phyloP scores from a whole-genome alignment of 2,329 filamentous ascomycete genomes.

The Ceratocystis huliohia region DNA sequence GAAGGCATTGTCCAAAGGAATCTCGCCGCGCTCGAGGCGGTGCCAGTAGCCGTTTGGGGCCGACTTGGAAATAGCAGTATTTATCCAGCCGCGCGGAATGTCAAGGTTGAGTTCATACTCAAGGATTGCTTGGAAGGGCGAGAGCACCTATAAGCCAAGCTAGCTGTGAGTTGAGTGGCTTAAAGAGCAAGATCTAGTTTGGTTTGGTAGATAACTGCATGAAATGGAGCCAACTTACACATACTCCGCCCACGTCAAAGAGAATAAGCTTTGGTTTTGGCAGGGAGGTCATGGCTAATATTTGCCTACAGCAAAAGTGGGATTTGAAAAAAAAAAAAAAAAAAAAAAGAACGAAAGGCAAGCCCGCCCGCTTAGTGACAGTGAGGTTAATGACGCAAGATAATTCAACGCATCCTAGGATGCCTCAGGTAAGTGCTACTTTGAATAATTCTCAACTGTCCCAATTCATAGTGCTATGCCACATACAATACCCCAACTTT shows the following conservation, averaged over 20 bases:
- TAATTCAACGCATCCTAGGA: too few species aligned
- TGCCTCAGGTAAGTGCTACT: too few species aligned
- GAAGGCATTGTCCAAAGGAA: conserved; percentile 60
- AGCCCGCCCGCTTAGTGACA: too few species aligned
- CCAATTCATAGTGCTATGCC: too few species aligned
- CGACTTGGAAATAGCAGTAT: conserved; percentile 71
- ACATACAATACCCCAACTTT: too few species aligned
- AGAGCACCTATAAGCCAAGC: conserved; percentile 52
- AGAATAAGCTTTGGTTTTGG: conserved; percentile 56
- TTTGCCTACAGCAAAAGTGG: background rate
- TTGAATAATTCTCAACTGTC: too few species aligned
- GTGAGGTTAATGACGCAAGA: too few species aligned
- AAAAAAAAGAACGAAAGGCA: too few species aligned
- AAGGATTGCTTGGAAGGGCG: conserved; percentile 83
- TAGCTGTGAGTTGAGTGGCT: too few species aligned
- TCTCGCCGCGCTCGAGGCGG: conserved; percentile 69
- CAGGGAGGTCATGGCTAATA: background rate
- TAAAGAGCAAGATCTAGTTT: too few species aligned
- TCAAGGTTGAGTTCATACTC: conserved; percentile 68
- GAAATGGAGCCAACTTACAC: conserved; percentile 49
- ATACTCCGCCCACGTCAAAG: conserved; percentile 94
- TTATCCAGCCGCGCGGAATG: conserved; percentile 82
- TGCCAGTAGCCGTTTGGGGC: conserved; percentile 79
- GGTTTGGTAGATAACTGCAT: too few species aligned
- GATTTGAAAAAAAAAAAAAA: too few species aligned